Conservation (phyloP, 2,329 filamentous ascomycete genomes). For the Fusarium miscanthi region DNA sequence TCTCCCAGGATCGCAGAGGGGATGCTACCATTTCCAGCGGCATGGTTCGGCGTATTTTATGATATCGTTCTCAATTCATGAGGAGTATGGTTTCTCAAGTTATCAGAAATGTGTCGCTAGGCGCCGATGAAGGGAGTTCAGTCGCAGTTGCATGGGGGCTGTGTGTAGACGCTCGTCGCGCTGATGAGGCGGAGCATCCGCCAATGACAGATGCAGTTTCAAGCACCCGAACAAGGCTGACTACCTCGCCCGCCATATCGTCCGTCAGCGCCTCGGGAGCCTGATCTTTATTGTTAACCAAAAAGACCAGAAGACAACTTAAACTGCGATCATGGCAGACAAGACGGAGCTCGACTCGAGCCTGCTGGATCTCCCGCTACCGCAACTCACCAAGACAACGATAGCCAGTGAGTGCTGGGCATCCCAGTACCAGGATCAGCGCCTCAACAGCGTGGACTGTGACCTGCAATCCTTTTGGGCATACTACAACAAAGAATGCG, state of each 20-base stretch:
- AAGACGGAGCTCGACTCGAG: background rate
- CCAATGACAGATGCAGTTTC: background rate
- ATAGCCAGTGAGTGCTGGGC: background rate
- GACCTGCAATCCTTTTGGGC: background rate
- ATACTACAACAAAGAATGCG: background rate
- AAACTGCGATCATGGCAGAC: background rate
- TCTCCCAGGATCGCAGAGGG: background rate
- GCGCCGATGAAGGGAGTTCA: background rate
- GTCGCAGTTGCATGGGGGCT: background rate
- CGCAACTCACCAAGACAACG: background rate
- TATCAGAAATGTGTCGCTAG: background rate
- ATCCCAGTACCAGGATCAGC: background rate
- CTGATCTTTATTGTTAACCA: background rate
- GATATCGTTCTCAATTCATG: background rate
- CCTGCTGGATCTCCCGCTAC: background rate
- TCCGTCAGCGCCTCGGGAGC: accelerated
- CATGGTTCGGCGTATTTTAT: background rate
- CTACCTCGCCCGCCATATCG: background rate
- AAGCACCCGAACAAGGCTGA: background rate
- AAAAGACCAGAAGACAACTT: accelerated
- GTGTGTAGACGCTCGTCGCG: background rate
- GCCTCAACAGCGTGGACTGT: background rate
- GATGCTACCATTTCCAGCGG: background rate
- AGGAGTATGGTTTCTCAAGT: background rate
- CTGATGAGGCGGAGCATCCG: background rate